These are phyloP conservation scores for Poterioochromonas sp. DNA, from an alignment of 352 stramenopile genomes.

Conservation along the genomic window DNA sequence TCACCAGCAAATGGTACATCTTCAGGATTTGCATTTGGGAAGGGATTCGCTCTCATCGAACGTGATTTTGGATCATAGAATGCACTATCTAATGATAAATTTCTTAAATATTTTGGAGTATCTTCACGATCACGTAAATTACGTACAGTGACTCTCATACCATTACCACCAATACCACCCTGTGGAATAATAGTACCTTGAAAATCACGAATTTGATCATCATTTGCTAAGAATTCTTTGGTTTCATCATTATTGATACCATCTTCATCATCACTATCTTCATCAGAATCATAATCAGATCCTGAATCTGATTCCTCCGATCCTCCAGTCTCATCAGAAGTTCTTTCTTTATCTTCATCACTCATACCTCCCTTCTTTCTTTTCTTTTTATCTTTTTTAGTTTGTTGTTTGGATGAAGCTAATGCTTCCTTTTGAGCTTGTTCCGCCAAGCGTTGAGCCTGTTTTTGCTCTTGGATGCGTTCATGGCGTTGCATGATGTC, in stretches of 20 bases:
- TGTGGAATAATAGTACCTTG: conserved; percentile 51
- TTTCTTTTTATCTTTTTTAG: conserved; percentile 52
- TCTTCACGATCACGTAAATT: conserved; percentile 98
- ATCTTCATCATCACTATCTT: conserved; percentile 71
- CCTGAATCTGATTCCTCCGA: conserved; percentile 48
- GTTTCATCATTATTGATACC: too few species aligned
- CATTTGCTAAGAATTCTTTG: conserved; percentile 71
- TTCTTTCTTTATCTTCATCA: conserved; percentile 44
- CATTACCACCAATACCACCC: conserved; percentile 79
- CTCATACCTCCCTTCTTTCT: conserved; percentile 41
- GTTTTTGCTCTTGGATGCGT: conserved; percentile 36
- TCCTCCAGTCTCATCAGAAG: not conserved
- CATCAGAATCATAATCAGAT: conserved; percentile 67
- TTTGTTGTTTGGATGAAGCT: conserved; percentile 54
- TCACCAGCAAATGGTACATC: conserved; percentile 86
- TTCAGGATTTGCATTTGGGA: conserved; percentile 81
- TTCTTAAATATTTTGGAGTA: conserved; percentile 96
- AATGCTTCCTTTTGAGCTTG: conserved; percentile 34
- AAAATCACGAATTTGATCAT: conserved; percentile 82
- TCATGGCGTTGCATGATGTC: conserved; percentile 33
- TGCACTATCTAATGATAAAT: conserved; percentile 92
- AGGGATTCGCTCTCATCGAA: conserved; percentile 95
- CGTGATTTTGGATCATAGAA: conserved; percentile 98
- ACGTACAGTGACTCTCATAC: conserved; percentile 93
- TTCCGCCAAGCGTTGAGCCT: conserved; percentile 27